These are phyloP conservation scores for Leishmania mexicana DNA, from an alignment of 208 protist species.

Conservation along the genomic window DNA sequence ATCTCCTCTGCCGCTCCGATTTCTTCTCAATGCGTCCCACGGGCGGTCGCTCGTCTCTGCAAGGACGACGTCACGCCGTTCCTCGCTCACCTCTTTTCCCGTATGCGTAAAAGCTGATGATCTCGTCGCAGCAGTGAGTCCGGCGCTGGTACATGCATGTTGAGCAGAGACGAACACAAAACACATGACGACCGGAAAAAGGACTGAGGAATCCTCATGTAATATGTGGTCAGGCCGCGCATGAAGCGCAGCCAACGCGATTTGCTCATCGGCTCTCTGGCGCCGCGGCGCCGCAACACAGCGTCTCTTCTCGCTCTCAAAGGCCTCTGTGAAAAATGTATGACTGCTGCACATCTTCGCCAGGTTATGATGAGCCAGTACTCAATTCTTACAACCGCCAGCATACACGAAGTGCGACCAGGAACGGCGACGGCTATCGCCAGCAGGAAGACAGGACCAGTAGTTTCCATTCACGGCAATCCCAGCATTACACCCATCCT, in stretches of 20 bases:
- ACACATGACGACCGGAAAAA: too few relatives aligned
- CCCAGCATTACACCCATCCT: neutral
- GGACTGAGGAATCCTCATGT: too few relatives aligned
- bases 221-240: too few relatives aligned
- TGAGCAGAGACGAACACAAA: too few relatives aligned
- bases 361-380: neutral
- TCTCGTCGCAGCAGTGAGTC: neutral
- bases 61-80: too few relatives aligned
- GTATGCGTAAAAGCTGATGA: neutral
- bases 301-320: neutral
- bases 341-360: neutral
- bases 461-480: neutral
- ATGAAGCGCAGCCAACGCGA: neutral
- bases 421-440: neutral
- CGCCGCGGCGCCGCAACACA: neutral
- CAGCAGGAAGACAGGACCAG: neutral
- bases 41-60: too few relatives aligned
- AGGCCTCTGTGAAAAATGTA: neutral
- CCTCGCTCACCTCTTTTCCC: too few relatives aligned
- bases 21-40: too few relatives aligned
- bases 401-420: neutral
- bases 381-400: neutral
- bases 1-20: too few relatives aligned
- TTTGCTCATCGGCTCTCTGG: neutral
- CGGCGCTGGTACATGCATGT: too few relatives aligned